Evolutionary conservation across 1,284 basidiomycete genomes (phyloP).

Genomic region (Phylloboletellus chloephorus): DNA sequence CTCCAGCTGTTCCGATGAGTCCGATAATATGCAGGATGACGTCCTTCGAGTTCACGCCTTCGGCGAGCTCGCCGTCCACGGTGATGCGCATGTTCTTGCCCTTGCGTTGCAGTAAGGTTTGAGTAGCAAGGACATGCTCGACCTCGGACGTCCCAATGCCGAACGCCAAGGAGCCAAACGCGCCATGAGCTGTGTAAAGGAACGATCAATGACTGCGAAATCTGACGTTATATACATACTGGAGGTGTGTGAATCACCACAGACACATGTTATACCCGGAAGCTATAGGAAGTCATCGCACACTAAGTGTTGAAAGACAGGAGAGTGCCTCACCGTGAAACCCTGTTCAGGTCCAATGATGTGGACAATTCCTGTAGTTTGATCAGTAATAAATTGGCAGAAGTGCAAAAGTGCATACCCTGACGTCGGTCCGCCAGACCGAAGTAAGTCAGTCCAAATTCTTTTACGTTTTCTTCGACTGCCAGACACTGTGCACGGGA

Average conservation of each 20-base stretch:
- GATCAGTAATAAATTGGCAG: slow-evolving; percentile 7
- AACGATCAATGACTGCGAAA: slow-evolving; percentile 2
- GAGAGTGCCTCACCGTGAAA: slow-evolving; percentile 62
- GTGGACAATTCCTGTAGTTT: slow-evolving; percentile 78
- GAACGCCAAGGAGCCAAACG: slow-evolving; percentile 93
- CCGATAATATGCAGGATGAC: slow-evolving; percentile 95
- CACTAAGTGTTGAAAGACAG: neutral
- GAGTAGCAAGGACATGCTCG: slow-evolving; percentile 95
- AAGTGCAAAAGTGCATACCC: slow-evolving; percentile 42
- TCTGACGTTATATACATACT: slow-evolving; percentile 45
- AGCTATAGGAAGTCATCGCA: slow-evolving; percentile 45
- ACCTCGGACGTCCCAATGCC: slow-evolving; percentile 97
- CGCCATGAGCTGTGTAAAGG: slow-evolving; percentile 72
- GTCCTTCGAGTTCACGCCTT: slow-evolving; percentile 93
- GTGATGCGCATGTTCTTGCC: slow-evolving; percentile 94
- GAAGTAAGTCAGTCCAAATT: slow-evolving; percentile 93
- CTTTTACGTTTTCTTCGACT: slow-evolving; percentile 92
- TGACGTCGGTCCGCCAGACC: slow-evolving; percentile 89
- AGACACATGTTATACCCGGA: slow-evolving; percentile 93
- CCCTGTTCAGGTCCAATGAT: slow-evolving; percentile 96
- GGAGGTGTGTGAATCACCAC: slow-evolving; percentile 93
- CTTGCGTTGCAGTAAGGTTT: slow-evolving; percentile 89
- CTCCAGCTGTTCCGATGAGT: slow-evolving; percentile 90
- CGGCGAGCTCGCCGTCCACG: slow-evolving; percentile 80
- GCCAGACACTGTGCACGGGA: slow-evolving; percentile 89